phyloP scores from a whole-genome alignment of 306 rosid genomes.

The Citrullus colocynthis region DNA sequence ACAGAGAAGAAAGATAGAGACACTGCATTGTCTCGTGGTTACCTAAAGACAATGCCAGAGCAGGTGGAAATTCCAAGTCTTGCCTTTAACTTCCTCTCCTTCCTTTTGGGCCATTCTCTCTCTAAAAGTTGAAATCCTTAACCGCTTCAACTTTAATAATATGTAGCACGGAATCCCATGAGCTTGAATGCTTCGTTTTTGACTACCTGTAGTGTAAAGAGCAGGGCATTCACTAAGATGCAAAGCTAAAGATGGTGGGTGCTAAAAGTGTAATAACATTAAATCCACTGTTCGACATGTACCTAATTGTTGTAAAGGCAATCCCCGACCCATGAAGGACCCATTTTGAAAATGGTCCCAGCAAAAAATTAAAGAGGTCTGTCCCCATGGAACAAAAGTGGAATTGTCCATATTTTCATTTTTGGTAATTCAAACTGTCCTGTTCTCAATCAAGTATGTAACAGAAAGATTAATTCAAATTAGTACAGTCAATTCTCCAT shows the following conservation, averaged over 20 bases:
- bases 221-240: slow-evolving; percentile 45
- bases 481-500: slow-evolving; percentile 1
- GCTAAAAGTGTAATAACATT: slow-evolving; percentile 2
- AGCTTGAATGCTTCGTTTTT: slow-evolving; percentile 26
- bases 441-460: neutral
- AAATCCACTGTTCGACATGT: neutral
- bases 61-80: slow-evolving; percentile 22
- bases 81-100: slow-evolving; percentile 18
- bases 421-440: neutral
- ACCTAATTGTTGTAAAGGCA: slow-evolving; percentile 4
- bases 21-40: slow-evolving; percentile 22
- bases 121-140: slow-evolving; percentile 7
- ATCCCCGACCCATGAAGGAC: slow-evolving; percentile 3
- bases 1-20: slow-evolving; percentile 17
- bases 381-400: neutral
- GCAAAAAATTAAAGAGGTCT: neutral
- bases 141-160: slow-evolving; percentile 14
- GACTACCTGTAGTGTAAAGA: slow-evolving; percentile 54
- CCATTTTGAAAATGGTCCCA: slow-evolving; percentile 5
- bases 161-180: slow-evolving; percentile 30
- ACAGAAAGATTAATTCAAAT: neutral
- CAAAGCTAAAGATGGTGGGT: slow-evolving; percentile 51
- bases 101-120: slow-evolving; percentile 15
- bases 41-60: slow-evolving; percentile 33
- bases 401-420: neutral